Evolutionary conservation across 2,329 filamentous ascomycete genomes (phyloP).

Genomic region (Apiospora sp.): DNA sequence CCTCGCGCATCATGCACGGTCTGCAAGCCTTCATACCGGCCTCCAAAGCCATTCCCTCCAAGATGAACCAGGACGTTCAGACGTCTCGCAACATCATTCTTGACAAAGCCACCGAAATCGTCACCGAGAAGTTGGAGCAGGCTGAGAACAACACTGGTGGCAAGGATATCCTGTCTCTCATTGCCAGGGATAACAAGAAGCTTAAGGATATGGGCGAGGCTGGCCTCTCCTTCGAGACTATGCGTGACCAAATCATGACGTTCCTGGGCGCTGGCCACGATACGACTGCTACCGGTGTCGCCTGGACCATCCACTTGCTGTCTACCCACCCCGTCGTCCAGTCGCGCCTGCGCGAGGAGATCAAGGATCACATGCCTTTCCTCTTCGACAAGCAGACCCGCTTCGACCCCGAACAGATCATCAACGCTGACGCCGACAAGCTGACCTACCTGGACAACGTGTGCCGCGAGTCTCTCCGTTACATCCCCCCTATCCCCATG

Average conservation of each 20-base stretch:
- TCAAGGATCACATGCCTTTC: constrained; percentile 46
- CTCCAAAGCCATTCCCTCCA: constrained; percentile 47
- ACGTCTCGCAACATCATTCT: constrained; percentile 45
- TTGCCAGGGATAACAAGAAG: constrained; percentile 51
- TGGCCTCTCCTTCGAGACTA: constrained; percentile 47
- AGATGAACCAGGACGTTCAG: constrained; percentile 49
- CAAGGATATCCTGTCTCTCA: constrained; percentile 50
- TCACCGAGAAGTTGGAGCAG: constrained; percentile 45
- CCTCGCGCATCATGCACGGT: constrained; percentile 47
- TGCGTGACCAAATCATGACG: constrained; percentile 49
- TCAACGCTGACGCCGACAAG: constrained; percentile 46
- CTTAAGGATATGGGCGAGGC: constrained; percentile 46
- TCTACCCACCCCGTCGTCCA: constrained; percentile 49
- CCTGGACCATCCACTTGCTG: constrained; percentile 52
- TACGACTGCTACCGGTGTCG: constrained; percentile 52
- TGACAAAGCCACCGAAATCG: constrained; percentile 45
- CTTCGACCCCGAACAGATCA: constrained; percentile 40
- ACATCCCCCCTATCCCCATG: constrained; percentile 55
- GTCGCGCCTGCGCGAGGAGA: constrained; percentile 48
- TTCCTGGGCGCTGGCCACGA: constrained; percentile 53
- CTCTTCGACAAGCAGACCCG: constrained; percentile 46
- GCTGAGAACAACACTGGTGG: constrained; percentile 41
- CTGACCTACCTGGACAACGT: constrained; percentile 55
- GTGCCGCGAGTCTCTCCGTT: constrained; percentile 54
- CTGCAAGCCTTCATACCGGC: constrained; percentile 51